Evolutionary conservation across 352 stramenopile species (phyloP).

Genomic region (Paralagenidium karlingii): DNA sequence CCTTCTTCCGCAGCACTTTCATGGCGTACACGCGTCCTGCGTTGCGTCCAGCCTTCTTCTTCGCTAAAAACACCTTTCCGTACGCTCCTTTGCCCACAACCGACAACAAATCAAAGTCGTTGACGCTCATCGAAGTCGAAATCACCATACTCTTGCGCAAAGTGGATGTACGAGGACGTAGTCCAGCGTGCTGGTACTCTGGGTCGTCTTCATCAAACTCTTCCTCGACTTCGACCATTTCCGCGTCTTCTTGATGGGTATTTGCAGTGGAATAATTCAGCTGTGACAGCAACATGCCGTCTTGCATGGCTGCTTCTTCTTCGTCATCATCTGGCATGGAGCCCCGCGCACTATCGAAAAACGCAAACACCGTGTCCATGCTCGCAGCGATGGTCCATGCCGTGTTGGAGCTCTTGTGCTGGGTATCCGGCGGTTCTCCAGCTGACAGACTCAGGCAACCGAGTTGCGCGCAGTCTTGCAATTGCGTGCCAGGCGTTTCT

Average conservation of each 20-base stretch:
- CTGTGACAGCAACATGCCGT: constrained; percentile 37
- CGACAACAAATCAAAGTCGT: constrained; percentile 76
- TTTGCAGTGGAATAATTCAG: background rate
- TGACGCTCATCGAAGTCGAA: constrained; percentile 69
- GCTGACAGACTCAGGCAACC: constrained; percentile 66
- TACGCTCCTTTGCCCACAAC: constrained; percentile 82
- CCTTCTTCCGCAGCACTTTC: constrained; percentile 79
- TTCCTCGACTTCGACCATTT: constrained; percentile 40
- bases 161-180: constrained; percentile 16
- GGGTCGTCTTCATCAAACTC: constrained; percentile 2
- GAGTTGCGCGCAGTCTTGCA: constrained; percentile 57
- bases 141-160: constrained; percentile 71
- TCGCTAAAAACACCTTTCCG: constrained; percentile 77
- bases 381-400: constrained; percentile 72
- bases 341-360: constrained; percentile 66
- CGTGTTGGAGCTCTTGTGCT: constrained; percentile 70
- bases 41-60: constrained; percentile 64
- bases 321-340: constrained; percentile 62
- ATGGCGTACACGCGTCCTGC: constrained; percentile 75
- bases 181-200: background rate
- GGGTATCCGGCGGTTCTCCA: constrained; percentile 38
- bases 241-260: constrained; percentile 58
- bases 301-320: constrained; percentile 55
- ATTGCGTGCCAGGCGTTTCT: constrained; percentile 45
- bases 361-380: constrained; percentile 78